A percentile compares a stretch with the other conserved stretches of the same genome.
Conservation (phyloP, 73 alveolate genomes). For the Uronychia binucleata region DNA sequence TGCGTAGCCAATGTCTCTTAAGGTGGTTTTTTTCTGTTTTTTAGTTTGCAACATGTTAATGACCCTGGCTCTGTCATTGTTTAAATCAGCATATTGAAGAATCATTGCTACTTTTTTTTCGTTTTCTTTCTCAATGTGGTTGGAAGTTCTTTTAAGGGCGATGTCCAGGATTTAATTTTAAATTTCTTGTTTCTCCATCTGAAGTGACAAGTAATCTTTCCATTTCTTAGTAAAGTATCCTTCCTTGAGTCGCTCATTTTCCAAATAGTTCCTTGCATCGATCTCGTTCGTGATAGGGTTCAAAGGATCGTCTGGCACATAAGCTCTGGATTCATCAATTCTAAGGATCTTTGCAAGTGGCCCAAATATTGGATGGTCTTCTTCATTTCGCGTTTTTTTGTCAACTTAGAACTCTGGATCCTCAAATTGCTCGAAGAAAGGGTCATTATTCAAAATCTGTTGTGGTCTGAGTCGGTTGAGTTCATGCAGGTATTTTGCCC, state of each 20-base stretch:
- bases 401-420: not conserved
- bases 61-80: conserved; percentile 27
- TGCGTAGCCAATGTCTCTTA: conserved; percentile 45
- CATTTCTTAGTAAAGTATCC: not conserved
- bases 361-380: not conserved
- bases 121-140: not conserved
- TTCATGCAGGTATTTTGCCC: not conserved
- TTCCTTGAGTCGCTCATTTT: not conserved
- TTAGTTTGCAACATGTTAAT: conserved; percentile 17
- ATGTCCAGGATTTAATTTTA: not conserved
- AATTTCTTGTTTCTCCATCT: not conserved
- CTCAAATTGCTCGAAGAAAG: not conserved
- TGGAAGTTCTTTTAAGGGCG: not conserved
- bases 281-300: not conserved
- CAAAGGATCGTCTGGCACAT: too few species aligned
- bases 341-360: not conserved
- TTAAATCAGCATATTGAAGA: conserved; percentile 24
- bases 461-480: not conserved
- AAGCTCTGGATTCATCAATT: too few species aligned
- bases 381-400: not conserved
- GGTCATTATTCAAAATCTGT: not conserved
- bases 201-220: not conserved
- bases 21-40: conserved; percentile 30
- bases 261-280: not conserved
- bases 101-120: conserved; percentile 22